Percentiles rank a stretch among this genome's conserved stretches.
phyloP scores from a whole-genome alignment of 306 rosid species.

The Hippophae rhamnoides region DNA sequence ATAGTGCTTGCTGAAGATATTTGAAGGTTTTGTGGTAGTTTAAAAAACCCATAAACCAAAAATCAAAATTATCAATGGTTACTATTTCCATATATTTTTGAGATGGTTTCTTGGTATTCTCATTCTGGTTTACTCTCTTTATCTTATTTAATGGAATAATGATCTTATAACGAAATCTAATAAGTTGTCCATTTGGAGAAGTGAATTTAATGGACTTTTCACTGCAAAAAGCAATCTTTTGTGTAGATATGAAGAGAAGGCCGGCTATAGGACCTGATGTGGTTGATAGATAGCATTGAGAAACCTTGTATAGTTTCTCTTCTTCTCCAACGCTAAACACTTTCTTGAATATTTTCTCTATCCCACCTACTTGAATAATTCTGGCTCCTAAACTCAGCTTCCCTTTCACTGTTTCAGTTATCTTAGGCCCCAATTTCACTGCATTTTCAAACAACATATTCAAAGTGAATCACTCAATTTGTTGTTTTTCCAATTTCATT shows the following conservation, averaged over 20 bases:
- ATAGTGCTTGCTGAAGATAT: conserved; percentile 23
- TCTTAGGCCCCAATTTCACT: conserved; percentile 54
- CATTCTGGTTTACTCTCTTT: conserved; percentile 31
- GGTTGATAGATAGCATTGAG: conserved; percentile 66
- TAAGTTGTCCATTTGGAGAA: conserved; percentile 36
- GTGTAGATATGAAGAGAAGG: conserved; percentile 68
- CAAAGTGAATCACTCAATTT: neutral
- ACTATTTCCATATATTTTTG: conserved; percentile 46
- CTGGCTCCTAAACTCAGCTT: conserved; percentile 66
- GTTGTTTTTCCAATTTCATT: neutral
- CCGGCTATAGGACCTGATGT: conserved; percentile 79
- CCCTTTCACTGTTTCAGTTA: conserved; percentile 61
- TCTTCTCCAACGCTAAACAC: conserved; percentile 33
- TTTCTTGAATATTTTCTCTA: conserved; percentile 45
- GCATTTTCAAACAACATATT: conserved; percentile 14
- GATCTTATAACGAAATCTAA: conserved; percentile 52
- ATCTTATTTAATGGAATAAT: conserved; percentile 35
- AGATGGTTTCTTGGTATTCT: conserved; percentile 34
- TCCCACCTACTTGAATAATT: conserved; percentile 60
- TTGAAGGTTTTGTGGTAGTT: conserved; percentile 34
- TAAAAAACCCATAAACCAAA: conserved; percentile 57
- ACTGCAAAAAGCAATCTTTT: conserved; percentile 71
- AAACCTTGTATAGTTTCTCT: conserved; percentile 57
- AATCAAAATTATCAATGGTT: conserved; percentile 43
- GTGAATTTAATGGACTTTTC: conserved; percentile 54